Conservation (phyloP, 305 asterid genomes). For the Fraxinus greggii region DNA sequence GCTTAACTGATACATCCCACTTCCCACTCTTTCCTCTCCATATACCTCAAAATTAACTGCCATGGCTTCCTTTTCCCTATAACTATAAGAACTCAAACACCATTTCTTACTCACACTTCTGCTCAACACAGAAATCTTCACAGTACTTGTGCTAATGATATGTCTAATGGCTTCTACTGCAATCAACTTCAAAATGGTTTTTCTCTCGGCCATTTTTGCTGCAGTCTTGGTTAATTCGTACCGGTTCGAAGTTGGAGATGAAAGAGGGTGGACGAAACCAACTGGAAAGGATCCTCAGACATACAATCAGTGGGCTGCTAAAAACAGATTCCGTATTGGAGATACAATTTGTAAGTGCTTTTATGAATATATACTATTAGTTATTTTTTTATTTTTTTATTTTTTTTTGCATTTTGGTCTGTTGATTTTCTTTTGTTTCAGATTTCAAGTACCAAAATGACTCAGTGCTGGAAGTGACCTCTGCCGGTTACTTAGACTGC, state of each 20-base stretch:
- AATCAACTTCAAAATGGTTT: not conserved
- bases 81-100: not conserved
- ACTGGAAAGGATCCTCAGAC: slow-evolving; percentile 55
- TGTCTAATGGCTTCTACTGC: not conserved
- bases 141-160: not conserved
- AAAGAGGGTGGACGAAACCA: slow-evolving; percentile 55
- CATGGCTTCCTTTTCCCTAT: not conserved
- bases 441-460: slow-evolving; percentile 66
- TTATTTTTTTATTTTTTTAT: too few relatives aligned
- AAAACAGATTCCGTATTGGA: slow-evolving; percentile 63
- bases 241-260: slow-evolving; percentile 59
- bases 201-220: not conserved
- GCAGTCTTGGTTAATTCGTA: slow-evolving; percentile 30
- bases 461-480: slow-evolving; percentile 58
- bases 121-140: not conserved
- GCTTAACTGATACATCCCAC: not conserved
- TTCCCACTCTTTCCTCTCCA: not conserved
- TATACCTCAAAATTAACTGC: not conserved
- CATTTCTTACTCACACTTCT: not conserved
- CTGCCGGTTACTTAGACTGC: slow-evolving; percentile 52
- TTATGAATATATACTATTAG: not conserved
- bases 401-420: not conserved
- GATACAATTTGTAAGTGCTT: slow-evolving; percentile 55
- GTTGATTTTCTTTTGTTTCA: slow-evolving; percentile 16
- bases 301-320: slow-evolving; percentile 79